These are phyloP conservation scores for Cydonia oblonga DNA, from an alignment of 331 rosid species.

Conservation along the genomic window DNA sequence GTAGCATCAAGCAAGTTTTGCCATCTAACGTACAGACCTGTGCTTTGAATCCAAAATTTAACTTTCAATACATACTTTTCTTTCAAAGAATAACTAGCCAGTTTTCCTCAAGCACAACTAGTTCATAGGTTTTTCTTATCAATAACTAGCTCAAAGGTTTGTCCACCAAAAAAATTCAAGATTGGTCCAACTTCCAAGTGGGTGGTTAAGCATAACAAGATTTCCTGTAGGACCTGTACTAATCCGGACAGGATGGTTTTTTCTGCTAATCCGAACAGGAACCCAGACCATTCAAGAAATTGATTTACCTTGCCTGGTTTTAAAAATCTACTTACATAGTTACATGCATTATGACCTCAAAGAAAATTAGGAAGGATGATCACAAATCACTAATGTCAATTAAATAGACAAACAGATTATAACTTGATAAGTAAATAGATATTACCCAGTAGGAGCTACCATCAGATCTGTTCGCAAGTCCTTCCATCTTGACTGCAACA, in stretches of 20 bases:
- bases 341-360: background rate
- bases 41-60: background rate
- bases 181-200: background rate
- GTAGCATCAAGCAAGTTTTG: background rate
- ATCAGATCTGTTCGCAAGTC: slow-evolving; percentile 81
- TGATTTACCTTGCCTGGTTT: background rate
- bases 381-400: background rate
- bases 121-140: background rate
- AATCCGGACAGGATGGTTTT: background rate
- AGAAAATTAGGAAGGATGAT: background rate
- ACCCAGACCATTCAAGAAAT: background rate
- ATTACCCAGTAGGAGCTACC: slow-evolving; percentile 84
- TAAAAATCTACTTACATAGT: background rate
- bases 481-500: slow-evolving; percentile 76
- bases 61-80: background rate
- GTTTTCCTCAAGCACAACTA: background rate
- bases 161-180: too few relatives aligned
- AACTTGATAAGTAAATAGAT: slow-evolving; percentile 13
- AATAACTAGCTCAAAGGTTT: background rate
- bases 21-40: background rate
- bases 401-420: background rate
- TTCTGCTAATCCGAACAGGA: background rate
- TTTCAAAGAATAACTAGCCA: background rate
- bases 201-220: background rate
- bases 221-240: background rate